phyloP scores from a whole-genome alignment of 176 grass and related monocot genomes.

The Bonia amplexicaulis region DNA sequence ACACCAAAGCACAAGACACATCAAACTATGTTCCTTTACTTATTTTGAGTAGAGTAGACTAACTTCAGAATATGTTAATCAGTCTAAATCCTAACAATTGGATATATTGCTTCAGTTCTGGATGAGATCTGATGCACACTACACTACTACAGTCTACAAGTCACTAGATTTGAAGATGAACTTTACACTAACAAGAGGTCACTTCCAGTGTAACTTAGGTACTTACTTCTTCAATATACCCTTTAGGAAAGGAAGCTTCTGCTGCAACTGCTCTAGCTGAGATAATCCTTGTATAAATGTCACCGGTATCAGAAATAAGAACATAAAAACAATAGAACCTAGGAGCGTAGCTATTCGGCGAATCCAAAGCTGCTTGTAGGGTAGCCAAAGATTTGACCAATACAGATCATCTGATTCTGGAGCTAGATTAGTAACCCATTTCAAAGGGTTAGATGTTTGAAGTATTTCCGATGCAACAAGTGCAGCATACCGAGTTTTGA shows the following conservation, averaged over 20 bases:
- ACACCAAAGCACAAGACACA: slow-evolving; percentile 13
- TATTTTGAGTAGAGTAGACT: not conserved
- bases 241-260: slow-evolving; percentile 66
- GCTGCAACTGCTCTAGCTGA: slow-evolving; percentile 82
- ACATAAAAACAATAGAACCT: slow-evolving; percentile 68
- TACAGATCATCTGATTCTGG: slow-evolving; percentile 93
- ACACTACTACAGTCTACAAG: not conserved
- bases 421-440: slow-evolving; percentile 75
- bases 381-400: slow-evolving; percentile 97
- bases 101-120: not conserved
- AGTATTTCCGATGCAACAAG: slow-evolving; percentile 68
- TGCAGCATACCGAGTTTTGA: slow-evolving; percentile 94
- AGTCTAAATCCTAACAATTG: not conserved
- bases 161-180: not conserved
- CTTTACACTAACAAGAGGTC: not conserved
- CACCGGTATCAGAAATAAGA: slow-evolving; percentile 84
- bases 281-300: slow-evolving; percentile 87
- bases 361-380: slow-evolving; percentile 76
- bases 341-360: slow-evolving; percentile 72
- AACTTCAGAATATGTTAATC: not conserved
- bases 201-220: not conserved
- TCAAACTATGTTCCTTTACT: not conserved
- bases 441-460: slow-evolving; percentile 85
- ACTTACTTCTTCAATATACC: slow-evolving; percentile 80
- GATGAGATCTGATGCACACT: not conserved